These are phyloP conservation scores for Pythium phragmitis DNA, from an alignment of 352 stramenopile genomes.

Conservation along the genomic window DNA sequence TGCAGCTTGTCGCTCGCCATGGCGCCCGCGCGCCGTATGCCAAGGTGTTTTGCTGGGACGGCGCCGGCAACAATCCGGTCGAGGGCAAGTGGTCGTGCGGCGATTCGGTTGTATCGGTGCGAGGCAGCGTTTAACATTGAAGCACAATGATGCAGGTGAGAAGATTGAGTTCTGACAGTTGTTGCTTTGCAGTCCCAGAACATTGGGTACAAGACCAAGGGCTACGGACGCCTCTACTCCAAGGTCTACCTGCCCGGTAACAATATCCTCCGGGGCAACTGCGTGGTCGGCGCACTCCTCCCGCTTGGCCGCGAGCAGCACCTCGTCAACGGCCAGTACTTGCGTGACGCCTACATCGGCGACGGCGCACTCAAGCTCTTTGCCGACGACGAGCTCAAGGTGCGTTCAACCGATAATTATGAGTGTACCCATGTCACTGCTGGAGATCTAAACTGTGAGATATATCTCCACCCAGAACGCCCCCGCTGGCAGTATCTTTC, in stretches of 20 bases:
- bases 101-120: conserved; percentile 69
- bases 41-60: conserved; percentile 79
- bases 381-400: conserved; percentile 55
- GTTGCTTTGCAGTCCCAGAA: conserved; percentile 60
- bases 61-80: conserved; percentile 66
- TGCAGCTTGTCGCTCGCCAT: conserved; percentile 82
- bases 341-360: conserved; percentile 71
- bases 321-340: conserved; percentile 65
- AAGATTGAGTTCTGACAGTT: not conserved
- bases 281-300: conserved; percentile 69
- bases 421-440: not conserved
- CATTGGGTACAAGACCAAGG: conserved; percentile 51
- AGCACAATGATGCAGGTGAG: too few species aligned
- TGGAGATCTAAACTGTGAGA: not conserved
- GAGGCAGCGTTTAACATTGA: conserved; percentile 3
- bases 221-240: conserved; percentile 72
- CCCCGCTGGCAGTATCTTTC: conserved; percentile 48
- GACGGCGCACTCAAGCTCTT: conserved; percentile 74
- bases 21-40: conserved; percentile 73
- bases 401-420: conserved; percentile 23
- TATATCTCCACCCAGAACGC: not conserved
- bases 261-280: conserved; percentile 80
- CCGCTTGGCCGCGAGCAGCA: conserved; percentile 78
- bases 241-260: conserved; percentile 74
- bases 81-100: conserved; percentile 72